phyloP scores from a whole-genome alignment of 2,329 filamentous ascomycete genomes.

The Arthroderma uncinatum region DNA sequence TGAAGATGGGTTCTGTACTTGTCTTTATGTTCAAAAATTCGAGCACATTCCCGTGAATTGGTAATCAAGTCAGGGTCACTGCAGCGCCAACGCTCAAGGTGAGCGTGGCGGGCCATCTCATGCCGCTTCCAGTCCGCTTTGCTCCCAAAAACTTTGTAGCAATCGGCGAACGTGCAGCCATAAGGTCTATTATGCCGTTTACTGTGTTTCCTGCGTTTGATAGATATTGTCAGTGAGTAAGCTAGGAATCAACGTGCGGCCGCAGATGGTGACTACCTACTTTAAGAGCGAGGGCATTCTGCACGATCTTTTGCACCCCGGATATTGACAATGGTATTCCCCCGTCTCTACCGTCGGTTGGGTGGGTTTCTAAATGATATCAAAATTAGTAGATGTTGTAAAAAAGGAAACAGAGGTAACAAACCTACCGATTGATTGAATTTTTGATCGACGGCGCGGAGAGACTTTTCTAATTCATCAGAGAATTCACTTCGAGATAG shows the following conservation, averaged over 20 bases:
- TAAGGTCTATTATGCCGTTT: slow-evolving; percentile 75
- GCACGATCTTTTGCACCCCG: not conserved
- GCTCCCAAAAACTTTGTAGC: slow-evolving; percentile 68
- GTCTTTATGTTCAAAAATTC: slow-evolving; percentile 48
- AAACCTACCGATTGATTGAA: not conserved
- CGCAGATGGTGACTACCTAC: not conserved
- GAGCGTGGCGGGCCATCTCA: slow-evolving; percentile 67
- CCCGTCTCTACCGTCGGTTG: not conserved
- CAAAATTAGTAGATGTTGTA: not conserved
- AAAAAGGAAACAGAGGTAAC: not conserved
- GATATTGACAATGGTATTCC: not conserved
- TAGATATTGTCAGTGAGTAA: not conserved
- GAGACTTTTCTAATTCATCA: not conserved
- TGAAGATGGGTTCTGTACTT: slow-evolving; percentile 53
- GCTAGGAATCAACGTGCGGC: slow-evolving; percentile 15
- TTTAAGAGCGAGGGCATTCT: not conserved
- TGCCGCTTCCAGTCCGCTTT: slow-evolving; percentile 94
- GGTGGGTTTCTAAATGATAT: not conserved
- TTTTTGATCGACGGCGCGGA: not conserved
- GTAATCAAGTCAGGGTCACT: slow-evolving; percentile 29
- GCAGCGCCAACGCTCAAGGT: slow-evolving; percentile 63
- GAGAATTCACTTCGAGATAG: not conserved
- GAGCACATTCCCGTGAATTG: slow-evolving; percentile 40
- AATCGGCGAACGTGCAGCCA: slow-evolving; percentile 62
- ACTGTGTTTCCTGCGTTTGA: slow-evolving; percentile 59